A percentile compares a stretch with the other conserved stretches of the same genome.
Evolutionary conservation across 176 grass and related monocot genomes (phyloP).

Genomic region (Elaeis guineensis): DNA sequence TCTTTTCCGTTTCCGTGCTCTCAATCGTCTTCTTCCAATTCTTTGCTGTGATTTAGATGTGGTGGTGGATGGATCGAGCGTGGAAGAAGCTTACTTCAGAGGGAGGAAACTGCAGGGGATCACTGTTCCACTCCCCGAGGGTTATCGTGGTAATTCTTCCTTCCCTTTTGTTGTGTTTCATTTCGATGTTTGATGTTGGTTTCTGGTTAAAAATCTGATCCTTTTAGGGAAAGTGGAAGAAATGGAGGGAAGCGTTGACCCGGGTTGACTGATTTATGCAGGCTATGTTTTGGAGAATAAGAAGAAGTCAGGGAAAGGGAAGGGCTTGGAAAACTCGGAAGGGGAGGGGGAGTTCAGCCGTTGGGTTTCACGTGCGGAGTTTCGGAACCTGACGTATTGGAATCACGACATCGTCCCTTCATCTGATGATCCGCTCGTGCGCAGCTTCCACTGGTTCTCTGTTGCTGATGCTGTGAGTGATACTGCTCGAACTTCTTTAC

Average conservation of each 20-base stretch:
- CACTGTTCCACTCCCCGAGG: slow-evolving; percentile 57
- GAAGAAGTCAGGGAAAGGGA: slow-evolving; percentile 25
- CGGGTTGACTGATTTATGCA: slow-evolving; percentile 12
- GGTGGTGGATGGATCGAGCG: slow-evolving; percentile 58
- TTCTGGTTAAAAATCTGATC: slow-evolving; percentile 5
- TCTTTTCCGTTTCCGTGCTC: background rate
- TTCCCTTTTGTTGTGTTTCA: background rate
- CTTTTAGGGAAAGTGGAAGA: background rate
- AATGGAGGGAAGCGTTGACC: background rate
- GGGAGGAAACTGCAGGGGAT: slow-evolving; percentile 84
- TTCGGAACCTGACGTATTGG: slow-evolving; percentile 80
- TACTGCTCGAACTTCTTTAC: background rate
- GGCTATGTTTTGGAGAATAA: slow-evolving; percentile 75
- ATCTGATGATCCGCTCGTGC: slow-evolving; percentile 61
- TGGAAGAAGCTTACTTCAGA: slow-evolving; percentile 86
- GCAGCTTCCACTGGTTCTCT: slow-evolving; percentile 79
- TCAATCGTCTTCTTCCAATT: background rate
- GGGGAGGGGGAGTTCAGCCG: slow-evolving; percentile 22
- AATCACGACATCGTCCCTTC: slow-evolving; percentile 71
- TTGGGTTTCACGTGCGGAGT: slow-evolving; percentile 61
- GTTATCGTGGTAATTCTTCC: slow-evolving; percentile 48
- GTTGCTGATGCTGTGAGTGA: slow-evolving; percentile 75
- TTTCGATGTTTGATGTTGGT: background rate
- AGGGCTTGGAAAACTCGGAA: slow-evolving; percentile 25
- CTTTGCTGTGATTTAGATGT: slow-evolving; percentile 19